A percentile compares a stretch with the other conserved stretches of the same genome.
Evolutionary conservation across 345 rosid species (phyloP).

Genomic region (Laguncularia racemosa): DNA sequence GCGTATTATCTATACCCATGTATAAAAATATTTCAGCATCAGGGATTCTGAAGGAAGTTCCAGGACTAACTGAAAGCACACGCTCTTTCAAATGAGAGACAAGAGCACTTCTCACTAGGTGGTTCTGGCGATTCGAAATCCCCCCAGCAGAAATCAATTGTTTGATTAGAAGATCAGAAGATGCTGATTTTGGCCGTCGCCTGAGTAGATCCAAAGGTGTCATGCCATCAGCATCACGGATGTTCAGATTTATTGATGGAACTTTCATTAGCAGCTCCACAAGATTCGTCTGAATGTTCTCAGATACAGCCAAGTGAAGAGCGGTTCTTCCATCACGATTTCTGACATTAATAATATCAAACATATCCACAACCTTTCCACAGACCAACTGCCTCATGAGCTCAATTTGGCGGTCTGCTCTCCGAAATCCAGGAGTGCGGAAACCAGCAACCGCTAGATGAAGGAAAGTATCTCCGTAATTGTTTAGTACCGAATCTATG

Average conservation of each 20-base stretch:
- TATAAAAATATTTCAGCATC: conserved; percentile 85
- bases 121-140: conserved; percentile 35
- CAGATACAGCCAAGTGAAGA: conserved; percentile 72
- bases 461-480: conserved; percentile 70
- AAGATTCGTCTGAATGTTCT: conserved; percentile 46
- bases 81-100: conserved; percentile 47
- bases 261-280: conserved; percentile 67
- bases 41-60: conserved; percentile 70
- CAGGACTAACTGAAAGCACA: conserved; percentile 65
- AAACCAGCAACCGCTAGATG: conserved; percentile 85
- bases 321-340: conserved; percentile 72
- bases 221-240: conserved; percentile 59
- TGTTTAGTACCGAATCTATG: conserved; percentile 35
- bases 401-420: conserved; percentile 69
- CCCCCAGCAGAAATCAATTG: conserved; percentile 81
- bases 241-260: conserved; percentile 47
- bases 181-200: conserved; percentile 52
- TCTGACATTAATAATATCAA: conserved; percentile 46
- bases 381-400: conserved; percentile 47
- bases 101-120: conserved; percentile 25
- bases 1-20: conserved; percentile 33
- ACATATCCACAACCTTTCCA: conserved; percentile 30
- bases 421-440: conserved; percentile 59
- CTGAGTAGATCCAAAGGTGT: conserved; percentile 78
- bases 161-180: conserved; percentile 72